Percentiles rank a stretch among this genome's conserved stretches.
Evolutionary conservation across 176 grass and related monocot genomes (phyloP).

Genomic region (Oryza meyeriana): DNA sequence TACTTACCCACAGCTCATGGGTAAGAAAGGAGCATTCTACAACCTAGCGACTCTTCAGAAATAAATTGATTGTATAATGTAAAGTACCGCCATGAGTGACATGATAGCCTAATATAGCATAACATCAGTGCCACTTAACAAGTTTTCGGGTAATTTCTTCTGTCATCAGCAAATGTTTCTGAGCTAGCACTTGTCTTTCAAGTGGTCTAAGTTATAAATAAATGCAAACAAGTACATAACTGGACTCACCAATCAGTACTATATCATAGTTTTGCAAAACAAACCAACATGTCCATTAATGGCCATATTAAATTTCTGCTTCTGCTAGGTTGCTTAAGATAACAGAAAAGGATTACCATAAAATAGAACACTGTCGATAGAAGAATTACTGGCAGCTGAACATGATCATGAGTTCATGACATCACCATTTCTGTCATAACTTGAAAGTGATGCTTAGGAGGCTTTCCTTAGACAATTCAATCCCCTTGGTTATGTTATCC

Average conservation of each 20-base stretch:
- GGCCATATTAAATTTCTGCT: neutral
- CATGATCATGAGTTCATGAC: neutral
- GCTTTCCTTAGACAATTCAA: conserved; percentile 36
- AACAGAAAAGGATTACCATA: conserved; percentile 9
- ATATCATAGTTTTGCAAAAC: neutral
- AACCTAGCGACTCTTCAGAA: conserved; percentile 79
- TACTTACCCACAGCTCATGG: conserved; percentile 87
- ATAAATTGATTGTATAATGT: conserved; percentile 37
- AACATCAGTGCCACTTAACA: conserved; percentile 16
- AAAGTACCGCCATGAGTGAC: conserved; percentile 18
- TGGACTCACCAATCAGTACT: neutral
- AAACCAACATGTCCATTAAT: neutral
- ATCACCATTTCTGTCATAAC: conserved; percentile 22
- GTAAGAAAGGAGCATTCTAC: conserved; percentile 94
- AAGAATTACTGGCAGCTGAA: conserved; percentile 20
- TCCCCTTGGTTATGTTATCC: conserved; percentile 36
- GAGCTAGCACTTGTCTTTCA: neutral
- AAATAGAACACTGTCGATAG: neutral
- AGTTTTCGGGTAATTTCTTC: conserved; percentile 14
- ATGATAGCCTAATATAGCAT: conserved; percentile 34
- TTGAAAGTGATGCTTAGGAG: conserved; percentile 43
- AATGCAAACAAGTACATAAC: conserved; percentile 6
- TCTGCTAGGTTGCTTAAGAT: conserved; percentile 12
- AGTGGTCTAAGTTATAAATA: conserved; percentile 5
- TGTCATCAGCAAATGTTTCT: conserved; percentile 4